Percentiles rank a stretch among this genome's conserved stretches.
phyloP scores from a whole-genome alignment of 2,329 filamentous ascomycete species.

The Ramichloridium luteum region DNA sequence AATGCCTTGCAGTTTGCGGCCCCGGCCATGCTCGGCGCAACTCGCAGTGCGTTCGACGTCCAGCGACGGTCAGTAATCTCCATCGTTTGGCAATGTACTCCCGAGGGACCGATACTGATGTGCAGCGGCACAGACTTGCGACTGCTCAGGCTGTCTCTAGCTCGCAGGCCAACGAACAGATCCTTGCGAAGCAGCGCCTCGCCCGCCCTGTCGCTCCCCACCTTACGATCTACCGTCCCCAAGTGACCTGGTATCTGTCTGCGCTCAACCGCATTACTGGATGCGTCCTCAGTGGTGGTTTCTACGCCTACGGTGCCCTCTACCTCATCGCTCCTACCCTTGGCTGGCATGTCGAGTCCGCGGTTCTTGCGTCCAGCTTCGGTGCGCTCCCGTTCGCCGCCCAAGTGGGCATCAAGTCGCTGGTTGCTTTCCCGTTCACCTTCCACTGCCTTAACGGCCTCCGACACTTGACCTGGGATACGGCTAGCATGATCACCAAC shows the following conservation, averaged over 20 bases:
- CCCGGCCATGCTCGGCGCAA: constrained; percentile 31
- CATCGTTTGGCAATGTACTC: no score
- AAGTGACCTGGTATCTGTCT: constrained; percentile 73
- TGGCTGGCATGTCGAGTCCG: constrained; percentile 57
- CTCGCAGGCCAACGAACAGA: constrained; percentile 40
- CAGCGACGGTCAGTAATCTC: constrained; percentile 34
- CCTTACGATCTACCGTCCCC: constrained; percentile 70
- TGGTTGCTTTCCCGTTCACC: constrained; percentile 52
- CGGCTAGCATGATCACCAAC: constrained; percentile 50
- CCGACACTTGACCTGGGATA: constrained; percentile 61
- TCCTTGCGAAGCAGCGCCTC: constrained; percentile 72
- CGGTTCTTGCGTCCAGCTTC: constrained; percentile 51
- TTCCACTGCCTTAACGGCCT: constrained; percentile 59
- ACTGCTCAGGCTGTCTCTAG: constrained; percentile 47
- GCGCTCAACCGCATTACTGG: constrained; percentile 79
- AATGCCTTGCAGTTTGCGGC: constrained; percentile 34
- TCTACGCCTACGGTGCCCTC: constrained; percentile 69
- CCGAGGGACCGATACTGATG: no score
- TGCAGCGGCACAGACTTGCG: constrained; percentile 34
- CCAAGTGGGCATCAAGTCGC: constrained; percentile 48
- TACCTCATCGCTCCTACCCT: constrained; percentile 71
- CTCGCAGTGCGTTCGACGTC: constrained; percentile 27
- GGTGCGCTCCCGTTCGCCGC: constrained; percentile 46
- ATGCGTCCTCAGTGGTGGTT: constrained; percentile 52
- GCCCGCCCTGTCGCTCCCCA: constrained; percentile 75